Conservation (phyloP, 2,329 filamentous ascomycete genomes). For the Ampelomyces quisqualis region DNA sequence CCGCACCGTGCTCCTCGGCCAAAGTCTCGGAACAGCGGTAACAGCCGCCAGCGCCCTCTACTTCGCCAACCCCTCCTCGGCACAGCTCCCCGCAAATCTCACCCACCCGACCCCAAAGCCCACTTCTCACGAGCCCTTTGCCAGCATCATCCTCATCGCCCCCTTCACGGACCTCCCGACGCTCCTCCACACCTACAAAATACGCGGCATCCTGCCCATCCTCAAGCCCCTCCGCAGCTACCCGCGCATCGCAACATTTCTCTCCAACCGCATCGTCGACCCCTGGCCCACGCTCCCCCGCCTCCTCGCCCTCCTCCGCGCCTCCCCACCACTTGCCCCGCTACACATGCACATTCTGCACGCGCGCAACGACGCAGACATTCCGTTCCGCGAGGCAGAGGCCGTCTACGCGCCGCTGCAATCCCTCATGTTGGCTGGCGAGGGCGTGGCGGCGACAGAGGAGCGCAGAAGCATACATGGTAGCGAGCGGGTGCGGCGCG, state of each 20-base stretch:
- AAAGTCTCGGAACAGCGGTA: slow-evolving; percentile 86
- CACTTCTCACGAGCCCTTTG: slow-evolving; percentile 48
- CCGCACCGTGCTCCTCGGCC: slow-evolving; percentile 78
- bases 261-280: slow-evolving; percentile 69
- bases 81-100: slow-evolving; percentile 21
- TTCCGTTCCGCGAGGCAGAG: slow-evolving; percentile 68
- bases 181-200: slow-evolving; percentile 74
- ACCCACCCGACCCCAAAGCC: slow-evolving; percentile 28
- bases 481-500: slow-evolving; percentile 34
- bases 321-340: slow-evolving; percentile 23
- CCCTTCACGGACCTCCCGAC: slow-evolving; percentile 74
- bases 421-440: slow-evolving; percentile 31
- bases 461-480: slow-evolving; percentile 37
- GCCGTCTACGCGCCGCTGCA: slow-evolving; percentile 32
- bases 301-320: slow-evolving; percentile 58
- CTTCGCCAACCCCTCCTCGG: slow-evolving; percentile 53
- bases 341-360: slow-evolving; percentile 67
- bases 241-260: slow-evolving; percentile 62
- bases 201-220: slow-evolving; percentile 75
- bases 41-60: slow-evolving; percentile 71
- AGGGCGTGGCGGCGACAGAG: slow-evolving; percentile 24
- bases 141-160: slow-evolving; percentile 75
- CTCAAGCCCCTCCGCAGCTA: slow-evolving; percentile 72
- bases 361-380: slow-evolving; percentile 77
- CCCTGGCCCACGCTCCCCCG: slow-evolving; percentile 74